Evolutionary conservation across 2,329 filamentous ascomycete species (phyloP).

Genomic region (Trichoderma atroviride): DNA sequence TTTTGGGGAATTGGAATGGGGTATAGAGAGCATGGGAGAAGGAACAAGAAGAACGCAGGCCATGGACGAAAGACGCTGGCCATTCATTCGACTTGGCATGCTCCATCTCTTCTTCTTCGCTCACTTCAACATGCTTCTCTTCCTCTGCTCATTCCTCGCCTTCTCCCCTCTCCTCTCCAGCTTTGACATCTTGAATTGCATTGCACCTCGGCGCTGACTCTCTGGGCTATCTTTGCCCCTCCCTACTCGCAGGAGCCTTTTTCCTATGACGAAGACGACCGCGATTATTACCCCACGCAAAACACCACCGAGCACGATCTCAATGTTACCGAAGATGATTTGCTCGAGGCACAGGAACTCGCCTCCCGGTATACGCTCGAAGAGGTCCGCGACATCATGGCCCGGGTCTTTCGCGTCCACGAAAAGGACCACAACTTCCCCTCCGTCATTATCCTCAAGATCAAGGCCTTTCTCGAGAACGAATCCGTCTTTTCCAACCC

Average conservation of each 20-base stretch:
- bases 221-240: not conserved
- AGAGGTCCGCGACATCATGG: slow-evolving; percentile 49
- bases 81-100: not conserved
- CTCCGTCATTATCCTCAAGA: slow-evolving; percentile 44
- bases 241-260: slow-evolving; percentile 38
- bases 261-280: slow-evolving; percentile 45
- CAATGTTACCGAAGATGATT: slow-evolving; percentile 51
- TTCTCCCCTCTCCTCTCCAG: not conserved
- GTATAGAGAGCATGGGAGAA: not conserved
- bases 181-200: not conserved
- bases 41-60: not conserved
- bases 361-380: slow-evolving; percentile 47
- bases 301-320: slow-evolving; percentile 43
- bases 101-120: not conserved
- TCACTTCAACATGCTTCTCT: not conserved
- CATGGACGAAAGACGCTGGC: not conserved
- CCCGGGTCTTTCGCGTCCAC: slow-evolving; percentile 45
- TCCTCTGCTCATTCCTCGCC: not conserved
- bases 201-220: slow-evolving; percentile 20
- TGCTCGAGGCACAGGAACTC: slow-evolving; percentile 50
- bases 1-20: not conserved
- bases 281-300: slow-evolving; percentile 36
- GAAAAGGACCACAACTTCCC: slow-evolving; percentile 50
- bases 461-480: slow-evolving; percentile 48
- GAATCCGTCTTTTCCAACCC: slow-evolving; percentile 49